Evolutionary conservation across 495 filamentous ascomycete genomes (phyloP).

Genomic region (Talaromyces adpressus): DNA sequence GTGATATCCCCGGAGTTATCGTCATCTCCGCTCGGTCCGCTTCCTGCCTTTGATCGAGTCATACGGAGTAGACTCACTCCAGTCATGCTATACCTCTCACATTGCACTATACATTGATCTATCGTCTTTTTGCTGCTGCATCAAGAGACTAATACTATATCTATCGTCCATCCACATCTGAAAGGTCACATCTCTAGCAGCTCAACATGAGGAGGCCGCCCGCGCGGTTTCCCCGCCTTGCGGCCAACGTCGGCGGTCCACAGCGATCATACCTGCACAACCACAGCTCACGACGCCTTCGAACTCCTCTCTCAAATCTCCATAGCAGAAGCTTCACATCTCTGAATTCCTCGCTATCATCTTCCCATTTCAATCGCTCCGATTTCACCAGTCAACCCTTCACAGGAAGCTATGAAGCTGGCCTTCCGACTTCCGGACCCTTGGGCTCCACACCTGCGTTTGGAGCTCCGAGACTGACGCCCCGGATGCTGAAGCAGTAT

Average conservation of each 20-base stretch:
- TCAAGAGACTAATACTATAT: too few relatives aligned
- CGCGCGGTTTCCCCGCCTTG: conserved; percentile 7
- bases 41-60: neutral
- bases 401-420: conserved; percentile 70
- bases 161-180: too few relatives aligned
- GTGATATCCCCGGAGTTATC: conserved; percentile 3
- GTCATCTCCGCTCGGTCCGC: neutral
- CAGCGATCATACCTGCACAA: neutral
- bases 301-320: neutral
- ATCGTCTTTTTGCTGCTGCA: too few relatives aligned
- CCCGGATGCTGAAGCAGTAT: conserved; percentile 75
- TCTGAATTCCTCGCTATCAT: conserved; percentile 27
- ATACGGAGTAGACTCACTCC: neutral
- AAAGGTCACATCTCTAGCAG: neutral
- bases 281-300: neutral
- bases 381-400: conserved; percentile 62
- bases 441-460: conserved; percentile 49
- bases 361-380: conserved; percentile 52
- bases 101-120: too few relatives aligned
- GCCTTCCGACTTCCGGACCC: conserved; percentile 50
- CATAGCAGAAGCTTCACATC: conserved; percentile 22
- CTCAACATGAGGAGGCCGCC: conserved; percentile 6
- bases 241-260: conserved; percentile 1
- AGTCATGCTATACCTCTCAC: neutral
- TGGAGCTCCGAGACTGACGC: conserved; percentile 71